Evolutionary conservation across 257 asterid genomes (phyloP), one percentile per base, ranked within the genome.

Genomic region (Jaltomata sinuosa): DNA sequence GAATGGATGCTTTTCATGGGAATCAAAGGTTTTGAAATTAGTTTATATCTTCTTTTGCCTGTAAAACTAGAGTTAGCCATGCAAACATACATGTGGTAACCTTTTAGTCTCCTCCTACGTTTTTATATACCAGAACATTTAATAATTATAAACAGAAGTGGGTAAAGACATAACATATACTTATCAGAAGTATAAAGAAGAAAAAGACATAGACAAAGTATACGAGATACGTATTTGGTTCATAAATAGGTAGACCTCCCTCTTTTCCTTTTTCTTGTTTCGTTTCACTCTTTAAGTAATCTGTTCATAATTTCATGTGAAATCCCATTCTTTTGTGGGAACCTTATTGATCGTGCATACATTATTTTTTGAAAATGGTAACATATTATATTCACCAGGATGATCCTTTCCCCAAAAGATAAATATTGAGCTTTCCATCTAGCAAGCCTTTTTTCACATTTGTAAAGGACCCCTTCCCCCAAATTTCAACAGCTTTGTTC

Each of bases 1-100:
- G 92, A 93, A 94, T 84, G 99, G 99, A 84, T 74, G 84, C 91
- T 96, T 96, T 88, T 91, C 98, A 55, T 96, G 99, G 99, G 99
- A 96, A 85, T 88, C 94, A 62, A 92, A 94, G 99, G 99, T 96
- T 86, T 81, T 47, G 16, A 25, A 7, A 22, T 22, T 59, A 59
- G 7, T 59, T 7, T 16, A 59, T 59, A 59, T 22, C 67, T 59
- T 59, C 67, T 59, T 59, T 59, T 59, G 67, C 67, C 67, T 9
- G 67, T 1, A 59, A n/a, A 59, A 59, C n/a, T n/a, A n/a, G n/a
- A n/a, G n/a, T 3, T 25, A n/a, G 67, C 15, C 67, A 3, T 59
- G 67, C 32, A 59, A 59, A 59, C 32, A 59, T 8, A 59, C 2
- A 22, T 59, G 67, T 3, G 34, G 67, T 22, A 57, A 2, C 31